Percentiles rank a stretch among this genome's conserved stretches.
phyloP scores from a whole-genome alignment of 176 grass and related monocot species.

The Carex cristatella region DNA sequence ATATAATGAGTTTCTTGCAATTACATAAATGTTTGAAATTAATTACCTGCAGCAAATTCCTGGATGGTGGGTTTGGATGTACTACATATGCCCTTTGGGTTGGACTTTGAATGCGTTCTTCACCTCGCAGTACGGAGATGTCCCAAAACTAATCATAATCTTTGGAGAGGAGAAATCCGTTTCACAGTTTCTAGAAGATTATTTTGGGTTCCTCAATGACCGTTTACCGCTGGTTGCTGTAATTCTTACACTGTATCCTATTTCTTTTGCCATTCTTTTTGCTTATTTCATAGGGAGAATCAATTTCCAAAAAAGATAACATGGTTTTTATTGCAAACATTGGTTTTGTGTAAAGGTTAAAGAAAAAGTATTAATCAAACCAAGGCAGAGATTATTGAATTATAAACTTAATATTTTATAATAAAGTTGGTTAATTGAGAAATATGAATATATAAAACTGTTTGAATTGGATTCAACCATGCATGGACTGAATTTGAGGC shows the following conservation, averaged over 20 bases:
- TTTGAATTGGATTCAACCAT: too few species aligned
- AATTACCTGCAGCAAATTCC: constrained; percentile 64
- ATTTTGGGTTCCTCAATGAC: constrained; percentile 50
- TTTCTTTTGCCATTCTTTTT: constrained; percentile 47
- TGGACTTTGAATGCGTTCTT: constrained; percentile 64
- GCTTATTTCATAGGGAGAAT: constrained; percentile 52
- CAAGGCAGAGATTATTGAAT: too few species aligned
- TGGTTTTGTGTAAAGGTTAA: too few species aligned
- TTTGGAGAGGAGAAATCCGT: constrained; percentile 55
- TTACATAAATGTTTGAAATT: background rate
- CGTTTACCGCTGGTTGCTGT: constrained; percentile 36
- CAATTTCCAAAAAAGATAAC: constrained; percentile 62
- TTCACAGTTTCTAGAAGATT: constrained; percentile 42
- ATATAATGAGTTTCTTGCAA: background rate
- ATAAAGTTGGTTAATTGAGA: too few species aligned
- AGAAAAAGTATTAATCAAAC: too few species aligned
- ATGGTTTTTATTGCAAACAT: too few species aligned
- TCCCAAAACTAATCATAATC: constrained; percentile 7
- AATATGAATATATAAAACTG: too few species aligned
- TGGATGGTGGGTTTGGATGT: constrained; percentile 81
- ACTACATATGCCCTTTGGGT: constrained; percentile 43
- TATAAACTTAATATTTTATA: too few species aligned
- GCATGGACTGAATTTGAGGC: too few species aligned
- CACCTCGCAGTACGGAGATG: constrained; percentile 62
- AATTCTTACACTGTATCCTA: constrained; percentile 35